These are phyloP conservation scores for Lanmaoa rubissima DNA, from an alignment of 768 basidiomycete species.

Conservation along the genomic window DNA sequence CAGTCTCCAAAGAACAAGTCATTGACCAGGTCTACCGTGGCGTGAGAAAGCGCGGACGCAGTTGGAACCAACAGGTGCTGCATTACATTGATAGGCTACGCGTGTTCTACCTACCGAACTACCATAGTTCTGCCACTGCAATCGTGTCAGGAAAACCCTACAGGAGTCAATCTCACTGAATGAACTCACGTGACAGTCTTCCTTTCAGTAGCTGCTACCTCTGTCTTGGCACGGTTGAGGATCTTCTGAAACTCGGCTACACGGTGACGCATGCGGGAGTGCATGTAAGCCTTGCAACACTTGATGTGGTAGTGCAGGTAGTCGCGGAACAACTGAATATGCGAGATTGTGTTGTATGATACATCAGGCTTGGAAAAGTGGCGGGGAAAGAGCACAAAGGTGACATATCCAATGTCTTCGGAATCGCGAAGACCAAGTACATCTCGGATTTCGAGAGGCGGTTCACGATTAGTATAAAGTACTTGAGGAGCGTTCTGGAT, in stretches of 20 bases:
- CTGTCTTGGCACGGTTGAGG: slow-evolving; percentile 93
- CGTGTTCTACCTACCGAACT: slow-evolving; percentile 39
- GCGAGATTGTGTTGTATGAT: slow-evolving; percentile 82
- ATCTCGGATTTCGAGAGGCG: slow-evolving; percentile 94
- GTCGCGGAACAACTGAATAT: slow-evolving; percentile 95
- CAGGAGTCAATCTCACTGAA: neutral
- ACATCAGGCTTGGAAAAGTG: slow-evolving; percentile 77
- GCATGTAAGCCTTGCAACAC: slow-evolving; percentile 98
- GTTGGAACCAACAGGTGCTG: neutral
- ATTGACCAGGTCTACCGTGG: neutral
- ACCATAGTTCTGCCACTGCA: slow-evolving; percentile 57
- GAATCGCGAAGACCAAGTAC: slow-evolving; percentile 75
- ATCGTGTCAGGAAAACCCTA: slow-evolving; percentile 8
- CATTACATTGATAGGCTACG: neutral
- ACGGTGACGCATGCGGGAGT: slow-evolving; percentile 91
- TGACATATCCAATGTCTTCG: slow-evolving; percentile 94
- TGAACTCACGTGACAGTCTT: slow-evolving; percentile 81
- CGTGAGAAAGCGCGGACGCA: slow-evolving; percentile 17
- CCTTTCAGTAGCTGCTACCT: slow-evolving; percentile 74
- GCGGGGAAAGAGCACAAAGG: slow-evolving; percentile 95
- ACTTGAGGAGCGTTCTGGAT: slow-evolving; percentile 98
- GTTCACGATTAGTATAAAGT: slow-evolving; percentile 89
- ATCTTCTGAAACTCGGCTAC: slow-evolving; percentile 96
- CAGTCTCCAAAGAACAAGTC: neutral
- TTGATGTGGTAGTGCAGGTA: slow-evolving; percentile 99